Evolutionary conservation across 805 yeast genomes (phyloP), one percentile per base, ranked within the genome.

Genomic region (Schwanniomyces sp.): DNA sequence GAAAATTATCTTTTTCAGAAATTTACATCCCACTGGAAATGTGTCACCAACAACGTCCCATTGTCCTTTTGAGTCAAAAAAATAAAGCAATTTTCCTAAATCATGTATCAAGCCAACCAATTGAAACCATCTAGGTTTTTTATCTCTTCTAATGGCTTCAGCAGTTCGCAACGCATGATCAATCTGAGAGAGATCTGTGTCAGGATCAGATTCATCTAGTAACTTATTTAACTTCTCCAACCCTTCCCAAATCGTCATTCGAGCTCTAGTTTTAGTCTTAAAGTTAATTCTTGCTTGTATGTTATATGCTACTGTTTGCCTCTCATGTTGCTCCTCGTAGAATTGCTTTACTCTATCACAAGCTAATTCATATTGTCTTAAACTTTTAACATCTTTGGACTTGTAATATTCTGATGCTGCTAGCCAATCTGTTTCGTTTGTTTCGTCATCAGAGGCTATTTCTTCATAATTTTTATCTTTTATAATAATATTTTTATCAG

Each of bases 11-110:
- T 78, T 76, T 48, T 76, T 76, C 55, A 80, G 82, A 56, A 75
- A 84, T 49, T 75, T 75, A 61, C 91, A 85, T 2, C 91, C 91
- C 24, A 85, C 88, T 0, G 90, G 88, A 56, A 85, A 85, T 2
- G 90, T 85, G 59, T 85, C 91, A 5, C 91, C 91, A 17, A 85
- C 91, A 27, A 85, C 91, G 58, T 85, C 89, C 90, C 90, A 85
- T 61, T 85, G 90, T 7, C 90, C 90, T 54, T 80, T 74, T 11
- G 88, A 84, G 54, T 83, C 89, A 57, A 79, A 85, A 53, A 84
- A 85, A 59, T 85, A 85, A 14, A 85, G 68, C 14, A 85, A 70
- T 56, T 85, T 85, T 0, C 91, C 91, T 50, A 85, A 66, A 59
- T 85, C 91, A 57, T 85, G 91, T 36, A 85, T 82, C 28, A 85